Percentiles rank a stretch among this genome's conserved stretches.
Evolutionary conservation across 176 grass and related monocot species (phyloP).

Genomic region (Carex pumila): DNA sequence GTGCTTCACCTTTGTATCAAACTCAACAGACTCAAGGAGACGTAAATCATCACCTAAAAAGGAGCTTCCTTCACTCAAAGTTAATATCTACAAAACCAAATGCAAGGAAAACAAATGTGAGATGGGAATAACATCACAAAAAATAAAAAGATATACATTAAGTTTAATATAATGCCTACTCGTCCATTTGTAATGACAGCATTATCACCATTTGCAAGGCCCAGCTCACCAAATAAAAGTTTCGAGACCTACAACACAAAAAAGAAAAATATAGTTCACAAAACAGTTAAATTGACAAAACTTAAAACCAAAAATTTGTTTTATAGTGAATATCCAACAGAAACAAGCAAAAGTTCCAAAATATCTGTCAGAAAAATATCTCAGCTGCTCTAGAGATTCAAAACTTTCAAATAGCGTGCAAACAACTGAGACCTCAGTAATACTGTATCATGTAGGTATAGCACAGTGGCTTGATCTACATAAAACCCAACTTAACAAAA

Average conservation of each 20-base stretch:
- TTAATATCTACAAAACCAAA: slow-evolving; percentile 60
- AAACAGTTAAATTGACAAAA: slow-evolving; percentile 9
- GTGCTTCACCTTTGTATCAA: slow-evolving; percentile 65
- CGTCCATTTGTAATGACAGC: slow-evolving; percentile 97
- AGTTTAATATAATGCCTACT: slow-evolving; percentile 39
- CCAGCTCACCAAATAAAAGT: slow-evolving; percentile 58
- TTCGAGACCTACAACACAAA: slow-evolving; percentile 51
- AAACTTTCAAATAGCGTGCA: not conserved
- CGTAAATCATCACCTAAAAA: slow-evolving; percentile 81
- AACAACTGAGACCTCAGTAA: not conserved
- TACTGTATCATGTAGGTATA: slow-evolving; percentile 1
- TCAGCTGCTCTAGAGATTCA: not conserved
- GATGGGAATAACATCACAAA: slow-evolving; percentile 10
- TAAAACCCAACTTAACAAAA: not conserved
- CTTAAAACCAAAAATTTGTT: not conserved
- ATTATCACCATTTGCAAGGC: slow-evolving; percentile 76
- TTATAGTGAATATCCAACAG: not conserved
- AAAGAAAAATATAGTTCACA: slow-evolving; percentile 22
- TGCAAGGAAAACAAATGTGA: slow-evolving; percentile 15
- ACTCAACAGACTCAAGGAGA: slow-evolving; percentile 90
- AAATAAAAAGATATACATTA: slow-evolving; percentile 19
- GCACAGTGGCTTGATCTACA: not conserved
- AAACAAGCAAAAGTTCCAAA: not conserved
- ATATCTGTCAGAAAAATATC: not conserved
- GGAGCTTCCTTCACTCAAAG: slow-evolving; percentile 51